Percentiles rank a stretch among this genome's conserved stretches.
These are phyloP conservation scores for Haplographium delicatum DNA, from an alignment of 495 filamentous ascomycete genomes.

Conservation along the genomic window DNA sequence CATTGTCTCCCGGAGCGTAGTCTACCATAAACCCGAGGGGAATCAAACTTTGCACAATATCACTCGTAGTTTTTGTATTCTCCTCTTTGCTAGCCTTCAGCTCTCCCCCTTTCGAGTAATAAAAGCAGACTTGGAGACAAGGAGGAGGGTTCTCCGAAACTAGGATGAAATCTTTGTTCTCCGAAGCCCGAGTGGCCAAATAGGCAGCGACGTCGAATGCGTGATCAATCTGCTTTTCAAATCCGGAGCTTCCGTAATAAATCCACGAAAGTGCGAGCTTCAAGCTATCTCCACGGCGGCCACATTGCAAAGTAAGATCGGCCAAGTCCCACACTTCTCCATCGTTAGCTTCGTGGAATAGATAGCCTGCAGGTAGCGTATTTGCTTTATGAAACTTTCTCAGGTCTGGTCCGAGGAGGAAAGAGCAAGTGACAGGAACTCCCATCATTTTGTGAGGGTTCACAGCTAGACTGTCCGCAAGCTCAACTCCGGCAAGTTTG, in stretches of 20 bases:
- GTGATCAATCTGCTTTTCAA: conserved; percentile 23
- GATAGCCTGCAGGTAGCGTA: conserved; percentile 79
- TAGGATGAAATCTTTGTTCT: conserved; percentile 57
- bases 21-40: conserved; percentile 86
- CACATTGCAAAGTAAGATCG: conserved; percentile 89
- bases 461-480: conserved; percentile 74
- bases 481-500: conserved; percentile 63
- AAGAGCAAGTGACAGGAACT: conserved; percentile 84
- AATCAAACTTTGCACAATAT: conserved; percentile 61
- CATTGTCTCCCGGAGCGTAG: conserved; percentile 74
- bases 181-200: conserved; percentile 33
- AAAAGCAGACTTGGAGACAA: conserved; percentile 94
- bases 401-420: conserved; percentile 74
- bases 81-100: conserved; percentile 47
- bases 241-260: conserved; percentile 63
- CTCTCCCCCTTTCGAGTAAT: conserved; percentile 59
- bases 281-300: conserved; percentile 75
- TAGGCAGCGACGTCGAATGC: conserved; percentile 23
- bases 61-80: conserved; percentile 66
- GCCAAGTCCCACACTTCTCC: conserved; percentile 83
- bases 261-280: conserved; percentile 86
- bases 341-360: conserved; percentile 60
- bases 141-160: conserved; percentile 73
- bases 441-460: conserved; percentile 98
- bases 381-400: conserved; percentile 73